Evolutionary conservation across 2,329 filamentous ascomycete species (phyloP), one percentile per base, ranked within the genome.

Genomic region (Diaporthe sp.): DNA sequence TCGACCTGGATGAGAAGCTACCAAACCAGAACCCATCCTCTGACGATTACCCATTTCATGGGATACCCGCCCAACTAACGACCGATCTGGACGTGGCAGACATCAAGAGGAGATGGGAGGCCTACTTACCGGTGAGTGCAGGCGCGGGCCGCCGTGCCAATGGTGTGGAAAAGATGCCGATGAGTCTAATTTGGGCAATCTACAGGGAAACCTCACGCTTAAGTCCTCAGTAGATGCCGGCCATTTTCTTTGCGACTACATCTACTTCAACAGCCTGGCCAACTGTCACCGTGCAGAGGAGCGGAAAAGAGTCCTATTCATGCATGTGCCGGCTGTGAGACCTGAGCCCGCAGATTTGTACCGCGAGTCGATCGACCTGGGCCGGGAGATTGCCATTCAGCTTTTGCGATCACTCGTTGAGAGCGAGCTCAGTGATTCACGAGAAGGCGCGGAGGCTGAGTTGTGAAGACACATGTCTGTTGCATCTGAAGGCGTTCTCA

Each of bases 231-330:
- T 91, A 57, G 92, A 96, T 77, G 91, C 94, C 0, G 94, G 94
- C 3, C 89, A 88, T 28, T 96, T 93, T 81, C 86, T 95, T 22
- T 96, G 94, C 83, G 94, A 96, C 80, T 96, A 94, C 80, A 95
- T 93, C 77, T 94, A 93, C 82, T 95, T 91, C 82, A 91, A 90
- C 9, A 93, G 91, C 76, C 82, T 95, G 78, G 87, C 92, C 28
- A 84, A 91, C 74, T 83, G 91, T 47, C 85, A 84, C 78, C 88
- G 87, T 80, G 82, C 85, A 61, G 79, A 85, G 58, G 80, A 86
- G 75, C 83, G 84, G 28, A 84, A 84, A 72, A 88, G 88, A 73
- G 90, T 93, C 7, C 82, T 92, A 2, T 96, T 96, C 81, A 83
- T 95, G 70, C 94, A 96, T 82, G 93, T 96, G 1, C 94, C 94